A percentile compares a stretch with the other conserved stretches of the same genome.
Conservation (phyloP, 2,329 filamentous ascomycete genomes). For the Cladorrhinum sp. region DNA sequence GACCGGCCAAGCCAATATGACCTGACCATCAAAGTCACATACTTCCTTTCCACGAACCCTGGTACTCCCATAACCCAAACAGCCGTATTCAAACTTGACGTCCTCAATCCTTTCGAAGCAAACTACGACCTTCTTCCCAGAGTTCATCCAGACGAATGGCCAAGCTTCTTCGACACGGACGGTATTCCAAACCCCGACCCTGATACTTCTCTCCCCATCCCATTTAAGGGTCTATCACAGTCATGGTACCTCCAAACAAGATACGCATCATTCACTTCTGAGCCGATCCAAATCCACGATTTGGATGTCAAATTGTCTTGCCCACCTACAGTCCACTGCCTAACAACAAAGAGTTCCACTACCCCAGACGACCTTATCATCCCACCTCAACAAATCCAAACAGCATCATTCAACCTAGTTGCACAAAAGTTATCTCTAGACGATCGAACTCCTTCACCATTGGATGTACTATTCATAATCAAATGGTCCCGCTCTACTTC, state of each 20-base stretch:
- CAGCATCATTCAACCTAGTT: conserved; percentile 69
- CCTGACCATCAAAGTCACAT: conserved; percentile 69
- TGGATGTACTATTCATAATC: conserved; percentile 74
- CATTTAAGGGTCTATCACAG: conserved; percentile 65
- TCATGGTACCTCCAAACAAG: conserved; percentile 74
- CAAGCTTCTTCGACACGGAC: conserved; percentile 73
- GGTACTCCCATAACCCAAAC: conserved; percentile 78
- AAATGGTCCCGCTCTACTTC: conserved; percentile 64
- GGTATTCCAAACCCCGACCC: conserved; percentile 36
- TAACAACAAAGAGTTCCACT: conserved; percentile 32
- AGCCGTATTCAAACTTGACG: conserved; percentile 63
- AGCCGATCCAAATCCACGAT: conserved; percentile 62
- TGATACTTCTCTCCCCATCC: conserved; percentile 30
- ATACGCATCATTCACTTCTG: conserved; percentile 73
- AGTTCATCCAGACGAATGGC: conserved; percentile 77
- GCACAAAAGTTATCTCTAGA: conserved; percentile 77
- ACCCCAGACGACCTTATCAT: conserved; percentile 29
- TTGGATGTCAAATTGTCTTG: conserved; percentile 43
- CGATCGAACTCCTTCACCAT: conserved; percentile 69
- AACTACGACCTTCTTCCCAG: conserved; percentile 84
- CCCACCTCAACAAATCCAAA: conserved; percentile 48
- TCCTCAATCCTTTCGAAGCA: conserved; percentile 84
- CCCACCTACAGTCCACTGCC: conserved; percentile 49
- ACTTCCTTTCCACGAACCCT: conserved; percentile 74
- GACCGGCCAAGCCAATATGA: conserved; percentile 57